Conservation (phyloP, 768 basidiomycete genomes). For the Hirschioporus abietinus region DNA sequence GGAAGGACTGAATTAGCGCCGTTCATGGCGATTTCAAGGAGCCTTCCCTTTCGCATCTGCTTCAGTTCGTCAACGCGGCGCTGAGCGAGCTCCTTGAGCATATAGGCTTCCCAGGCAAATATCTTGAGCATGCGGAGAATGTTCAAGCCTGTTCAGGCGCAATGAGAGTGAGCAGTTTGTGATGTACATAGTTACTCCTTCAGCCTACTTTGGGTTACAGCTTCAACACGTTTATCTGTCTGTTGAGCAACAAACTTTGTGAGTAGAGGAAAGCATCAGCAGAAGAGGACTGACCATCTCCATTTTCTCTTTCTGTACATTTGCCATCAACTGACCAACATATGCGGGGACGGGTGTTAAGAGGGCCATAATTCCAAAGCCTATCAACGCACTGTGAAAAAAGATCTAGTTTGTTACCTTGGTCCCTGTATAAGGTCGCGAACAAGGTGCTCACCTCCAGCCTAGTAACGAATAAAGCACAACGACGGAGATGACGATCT, state of each 20-base stretch:
- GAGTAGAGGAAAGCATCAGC: neutral
- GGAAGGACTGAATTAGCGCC: neutral
- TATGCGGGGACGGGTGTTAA: conserved; percentile 56
- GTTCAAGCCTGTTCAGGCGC: conserved; percentile 36
- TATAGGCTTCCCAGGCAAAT: conserved; percentile 58
- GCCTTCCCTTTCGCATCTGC: neutral
- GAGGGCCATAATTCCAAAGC: conserved; percentile 45
- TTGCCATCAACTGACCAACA: conserved; percentile 42
- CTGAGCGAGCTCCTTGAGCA: conserved; percentile 19
- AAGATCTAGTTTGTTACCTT: neutral
- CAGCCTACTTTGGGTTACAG: conserved; percentile 28
- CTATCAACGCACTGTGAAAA: conserved; percentile 45
- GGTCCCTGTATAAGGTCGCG: neutral
- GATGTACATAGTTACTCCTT: neutral
- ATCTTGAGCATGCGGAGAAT: conserved; percentile 66
- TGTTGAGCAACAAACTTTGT: neutral
- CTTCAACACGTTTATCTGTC: conserved; percentile 30
- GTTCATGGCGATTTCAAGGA: neutral
- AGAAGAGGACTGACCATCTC: conserved; percentile 29
- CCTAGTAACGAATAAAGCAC: conserved; percentile 43
- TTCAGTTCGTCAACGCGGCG: neutral
- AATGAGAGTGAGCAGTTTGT: neutral
- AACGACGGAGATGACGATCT: conserved; percentile 33
- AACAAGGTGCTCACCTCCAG: conserved; percentile 34
- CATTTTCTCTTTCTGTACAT: conserved; percentile 44